Evolutionary conservation across 2,329 filamentous ascomycete genomes (phyloP).

Genomic region (Fusarium sacchari): DNA sequence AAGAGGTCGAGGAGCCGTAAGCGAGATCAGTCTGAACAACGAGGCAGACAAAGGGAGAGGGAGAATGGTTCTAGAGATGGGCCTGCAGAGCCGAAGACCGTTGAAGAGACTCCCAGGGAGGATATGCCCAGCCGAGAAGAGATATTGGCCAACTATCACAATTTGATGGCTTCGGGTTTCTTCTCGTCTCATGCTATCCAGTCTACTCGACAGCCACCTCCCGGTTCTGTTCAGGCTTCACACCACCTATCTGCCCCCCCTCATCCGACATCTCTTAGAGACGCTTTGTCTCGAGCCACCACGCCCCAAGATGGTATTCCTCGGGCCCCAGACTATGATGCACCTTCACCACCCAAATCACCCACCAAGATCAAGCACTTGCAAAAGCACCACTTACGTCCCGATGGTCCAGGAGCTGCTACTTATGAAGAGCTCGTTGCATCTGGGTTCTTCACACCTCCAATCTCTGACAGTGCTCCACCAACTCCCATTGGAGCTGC

Average conservation of each 20-base stretch:
- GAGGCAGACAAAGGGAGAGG: constrained; percentile 28
- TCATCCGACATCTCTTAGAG: constrained; percentile 6
- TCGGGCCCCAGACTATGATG: constrained; percentile 2
- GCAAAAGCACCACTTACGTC: constrained; percentile 16
- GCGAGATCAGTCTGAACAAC: constrained; percentile 25
- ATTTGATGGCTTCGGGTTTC: constrained; percentile 67
- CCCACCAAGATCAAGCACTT: constrained; percentile 23
- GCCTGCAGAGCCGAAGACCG: constrained; percentile 7
- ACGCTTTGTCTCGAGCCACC: constrained; percentile 27
- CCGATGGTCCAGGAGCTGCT: constrained; percentile 29
- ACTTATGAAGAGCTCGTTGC: constrained; percentile 42
- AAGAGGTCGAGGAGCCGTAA: constrained; percentile 39
- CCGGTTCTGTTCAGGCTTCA: constrained; percentile 22
- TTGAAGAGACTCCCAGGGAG: constrained; percentile 15
- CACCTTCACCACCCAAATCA: constrained; percentile 26
- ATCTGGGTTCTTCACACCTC: constrained; percentile 42
- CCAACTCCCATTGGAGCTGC: constrained; percentile 33
- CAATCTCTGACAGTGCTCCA: constrained; percentile 26
- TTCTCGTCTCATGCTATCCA: constrained; percentile 68
- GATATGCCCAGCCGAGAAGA: constrained; percentile 57
- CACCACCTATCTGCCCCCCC: constrained; percentile 11
- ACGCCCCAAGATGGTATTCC: constrained; percentile 22
- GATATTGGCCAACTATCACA: constrained; percentile 65
- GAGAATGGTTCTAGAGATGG: constrained; percentile 26
- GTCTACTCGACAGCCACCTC: constrained; percentile 60